phyloP scores from a whole-genome alignment of 208 protist genomes.

The Polymyxa betae region DNA sequence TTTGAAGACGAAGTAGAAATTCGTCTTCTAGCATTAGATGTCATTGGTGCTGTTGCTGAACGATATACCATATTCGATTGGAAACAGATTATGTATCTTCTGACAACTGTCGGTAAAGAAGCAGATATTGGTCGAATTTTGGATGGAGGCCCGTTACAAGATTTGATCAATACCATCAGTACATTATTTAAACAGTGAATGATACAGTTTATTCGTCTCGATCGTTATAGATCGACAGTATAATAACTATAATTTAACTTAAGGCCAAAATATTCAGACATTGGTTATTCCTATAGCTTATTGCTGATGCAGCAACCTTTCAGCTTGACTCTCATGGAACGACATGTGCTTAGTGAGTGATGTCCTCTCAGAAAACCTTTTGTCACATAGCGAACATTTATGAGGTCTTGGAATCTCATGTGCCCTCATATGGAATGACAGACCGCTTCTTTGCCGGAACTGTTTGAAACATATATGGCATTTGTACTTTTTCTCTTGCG shows the following conservation, averaged over 20 bases:
- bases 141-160: not conserved
- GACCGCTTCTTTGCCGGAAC: constrained; percentile 33
- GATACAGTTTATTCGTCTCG: not conserved
- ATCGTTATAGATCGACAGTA: not conserved
- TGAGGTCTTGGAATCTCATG: not conserved
- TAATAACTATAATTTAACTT: not conserved
- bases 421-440: constrained; percentile 44
- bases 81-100: not conserved
- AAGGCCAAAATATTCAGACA: not conserved
- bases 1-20: constrained; percentile 8
- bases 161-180: not conserved
- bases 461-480: not conserved
- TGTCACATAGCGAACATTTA: not conserved
- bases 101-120: not conserved
- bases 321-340: not conserved
- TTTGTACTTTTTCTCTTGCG: not conserved
- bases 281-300: not conserved
- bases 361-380: not conserved
- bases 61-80: not conserved
- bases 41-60: not conserved
- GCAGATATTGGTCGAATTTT: not conserved
- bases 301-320: not conserved
- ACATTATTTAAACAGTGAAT: not conserved
- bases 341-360: not conserved
- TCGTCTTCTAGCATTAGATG: not conserved